phyloP scores from a whole-genome alignment of 805 yeast genomes.

The Nakazawaea peltata region DNA sequence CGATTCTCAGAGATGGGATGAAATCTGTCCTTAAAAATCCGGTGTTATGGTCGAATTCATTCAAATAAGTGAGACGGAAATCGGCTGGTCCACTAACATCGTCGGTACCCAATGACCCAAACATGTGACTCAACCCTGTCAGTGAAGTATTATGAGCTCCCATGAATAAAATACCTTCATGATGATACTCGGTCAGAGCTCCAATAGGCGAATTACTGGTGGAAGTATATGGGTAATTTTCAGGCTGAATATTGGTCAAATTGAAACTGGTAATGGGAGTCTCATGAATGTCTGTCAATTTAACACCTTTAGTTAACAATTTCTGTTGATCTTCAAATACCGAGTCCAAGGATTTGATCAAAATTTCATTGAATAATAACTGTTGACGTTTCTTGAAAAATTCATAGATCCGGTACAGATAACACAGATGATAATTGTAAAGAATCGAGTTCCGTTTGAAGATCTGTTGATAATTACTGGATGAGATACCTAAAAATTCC shows the following conservation, averaged over 20 bases:
- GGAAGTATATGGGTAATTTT: too few relatives aligned
- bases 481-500: conserved; percentile 1
- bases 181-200: too few relatives aligned
- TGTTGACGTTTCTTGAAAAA: background rate
- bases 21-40: conserved; percentile 2
- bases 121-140: too few relatives aligned
- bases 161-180: background rate
- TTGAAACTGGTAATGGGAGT: background rate
- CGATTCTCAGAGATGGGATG: too few relatives aligned
- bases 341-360: conserved; percentile 5
- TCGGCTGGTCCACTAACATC: too few relatives aligned
- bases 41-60: background rate
- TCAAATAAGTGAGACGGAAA: background rate
- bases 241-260: conserved; percentile 1
- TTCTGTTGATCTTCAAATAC: background rate
- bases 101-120: too few relatives aligned
- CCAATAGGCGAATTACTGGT: too few relatives aligned
- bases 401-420: conserved; percentile 1
- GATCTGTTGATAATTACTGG: background rate
- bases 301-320: background rate
- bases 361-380: conserved; percentile 2
- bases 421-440: conserved; percentile 1
- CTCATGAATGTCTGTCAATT: conserved; percentile 1
- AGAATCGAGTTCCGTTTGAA: background rate
- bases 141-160: background rate